A percentile compares a stretch with the other conserved stretches of the same genome.
Conservation (phyloP, 768 basidiomycete genomes). For the Cantharellus anzutake region DNA sequence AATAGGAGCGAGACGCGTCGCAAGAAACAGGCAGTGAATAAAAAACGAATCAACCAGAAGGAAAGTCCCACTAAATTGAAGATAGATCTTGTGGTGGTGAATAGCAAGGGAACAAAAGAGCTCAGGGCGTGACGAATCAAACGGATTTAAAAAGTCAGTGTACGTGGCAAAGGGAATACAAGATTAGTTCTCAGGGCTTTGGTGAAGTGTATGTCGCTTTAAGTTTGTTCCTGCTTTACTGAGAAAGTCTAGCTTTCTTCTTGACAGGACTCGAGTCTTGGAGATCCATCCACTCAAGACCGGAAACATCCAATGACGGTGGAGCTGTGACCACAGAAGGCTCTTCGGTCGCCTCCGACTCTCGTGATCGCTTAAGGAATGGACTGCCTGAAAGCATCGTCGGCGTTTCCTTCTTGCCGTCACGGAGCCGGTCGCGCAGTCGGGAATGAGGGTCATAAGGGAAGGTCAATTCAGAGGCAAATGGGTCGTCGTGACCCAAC, state of each 20-base stretch:
- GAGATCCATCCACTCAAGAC: neutral
- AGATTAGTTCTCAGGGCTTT: too few species aligned
- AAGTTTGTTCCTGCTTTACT: too few species aligned
- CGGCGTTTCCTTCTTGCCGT: neutral
- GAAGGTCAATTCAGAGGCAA: neutral
- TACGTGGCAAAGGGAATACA: too few species aligned
- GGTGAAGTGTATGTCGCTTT: too few species aligned
- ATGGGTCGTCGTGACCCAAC: neutral
- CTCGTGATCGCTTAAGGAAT: neutral
- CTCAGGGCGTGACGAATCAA: too few species aligned
- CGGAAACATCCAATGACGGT: neutral
- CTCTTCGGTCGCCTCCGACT: neutral
- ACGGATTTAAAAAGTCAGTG: too few species aligned
- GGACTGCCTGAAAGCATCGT: neutral
- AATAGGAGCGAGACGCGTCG: too few species aligned
- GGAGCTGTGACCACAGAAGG: neutral
- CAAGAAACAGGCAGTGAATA: too few species aligned
- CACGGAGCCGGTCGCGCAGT: neutral
- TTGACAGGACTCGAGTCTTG: neutral
- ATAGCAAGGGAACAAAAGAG: too few species aligned
- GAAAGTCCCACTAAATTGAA: too few species aligned
- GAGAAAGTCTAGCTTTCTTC: neutral
- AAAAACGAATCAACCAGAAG: too few species aligned
- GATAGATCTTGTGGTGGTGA: too few species aligned
- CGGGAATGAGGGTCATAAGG: neutral